These are phyloP conservation scores for Talaromyces proteolyticus DNA, from an alignment of 495 filamentous ascomycete species.

Conservation along the genomic window DNA sequence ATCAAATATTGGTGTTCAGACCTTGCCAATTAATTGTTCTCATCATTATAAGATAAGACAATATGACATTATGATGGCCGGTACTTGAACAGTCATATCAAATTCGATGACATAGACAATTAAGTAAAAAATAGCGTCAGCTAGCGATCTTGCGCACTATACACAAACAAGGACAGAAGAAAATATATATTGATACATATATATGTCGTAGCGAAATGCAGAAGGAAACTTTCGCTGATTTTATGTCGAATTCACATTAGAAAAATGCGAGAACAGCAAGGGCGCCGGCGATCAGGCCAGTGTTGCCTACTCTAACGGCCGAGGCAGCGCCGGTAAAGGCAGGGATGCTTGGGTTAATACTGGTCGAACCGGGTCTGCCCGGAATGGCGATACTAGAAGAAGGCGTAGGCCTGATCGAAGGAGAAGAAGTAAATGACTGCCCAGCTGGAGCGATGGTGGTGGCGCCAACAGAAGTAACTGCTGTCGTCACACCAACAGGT, in stretches of 20 bases:
- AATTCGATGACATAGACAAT: not conserved
- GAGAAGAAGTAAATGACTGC: not conserved
- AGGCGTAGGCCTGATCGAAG: not conserved
- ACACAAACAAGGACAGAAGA: not conserved
- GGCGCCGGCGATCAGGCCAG: not conserved
- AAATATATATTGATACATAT: not conserved
- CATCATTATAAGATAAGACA: no score
- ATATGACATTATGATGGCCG: not conserved
- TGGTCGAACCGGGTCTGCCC: not conserved
- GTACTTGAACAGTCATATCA: not conserved
- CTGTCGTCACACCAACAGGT: not conserved
- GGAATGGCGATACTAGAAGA: not conserved
- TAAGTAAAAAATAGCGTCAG: not conserved
- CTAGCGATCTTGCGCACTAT: not conserved
- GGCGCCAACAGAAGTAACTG: not conserved
- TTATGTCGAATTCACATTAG: not conserved
- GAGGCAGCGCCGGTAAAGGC: conserved; percentile 2
- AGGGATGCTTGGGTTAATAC: not conserved
- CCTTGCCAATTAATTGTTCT: no score
- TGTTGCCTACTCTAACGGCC: not conserved
- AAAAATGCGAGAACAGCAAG: conserved; percentile 1
- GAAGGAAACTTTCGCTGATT: not conserved
- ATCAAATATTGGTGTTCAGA: no score
- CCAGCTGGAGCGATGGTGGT: not conserved
- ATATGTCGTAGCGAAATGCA: not conserved